phyloP scores from a whole-genome alignment of 257 asterid genomes.

The Capsicum rhomboideum region DNA sequence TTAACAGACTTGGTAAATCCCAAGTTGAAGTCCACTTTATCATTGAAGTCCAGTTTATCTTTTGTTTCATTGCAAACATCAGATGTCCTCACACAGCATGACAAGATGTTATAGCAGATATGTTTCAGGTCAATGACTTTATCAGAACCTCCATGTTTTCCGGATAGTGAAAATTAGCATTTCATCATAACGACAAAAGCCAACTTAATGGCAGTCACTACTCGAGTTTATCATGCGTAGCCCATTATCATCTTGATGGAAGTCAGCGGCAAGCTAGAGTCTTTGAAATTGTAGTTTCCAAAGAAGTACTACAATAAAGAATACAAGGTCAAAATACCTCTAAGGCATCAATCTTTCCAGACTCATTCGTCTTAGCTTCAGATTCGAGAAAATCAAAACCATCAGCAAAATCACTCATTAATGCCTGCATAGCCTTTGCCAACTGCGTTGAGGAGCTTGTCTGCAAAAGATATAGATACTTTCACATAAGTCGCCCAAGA shows the following conservation, averaged over 20 bases:
- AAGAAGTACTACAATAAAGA: not conserved
- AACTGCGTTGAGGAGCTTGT: constrained; percentile 62
- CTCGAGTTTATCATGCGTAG: not conserved
- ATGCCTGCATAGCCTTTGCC: constrained; percentile 50
- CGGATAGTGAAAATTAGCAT: not conserved
- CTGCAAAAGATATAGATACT: constrained; percentile 27
- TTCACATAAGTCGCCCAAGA: not conserved
- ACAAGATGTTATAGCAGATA: not conserved
- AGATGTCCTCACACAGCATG: not conserved
- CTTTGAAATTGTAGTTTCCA: not conserved
- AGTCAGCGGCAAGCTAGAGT: not conserved
- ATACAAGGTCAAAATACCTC: constrained; percentile 46
- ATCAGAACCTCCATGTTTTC: not conserved
- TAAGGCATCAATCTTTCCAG: constrained; percentile 82
- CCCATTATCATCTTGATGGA: not conserved
- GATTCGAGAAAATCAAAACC: constrained; percentile 51
- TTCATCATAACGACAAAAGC: not conserved
- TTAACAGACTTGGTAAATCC: not conserved
- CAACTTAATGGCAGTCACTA: not conserved
- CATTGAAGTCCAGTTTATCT: not conserved
- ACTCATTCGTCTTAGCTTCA: constrained; percentile 56
- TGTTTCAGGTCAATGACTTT: not conserved
- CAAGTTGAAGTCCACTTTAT: not conserved
- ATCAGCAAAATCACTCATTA: constrained; percentile 52
- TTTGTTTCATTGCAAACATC: not conserved